Percentiles rank a stretch among this genome's conserved stretches.
phyloP scores from a whole-genome alignment of 495 filamentous ascomycete genomes.

The Saxophila tyrrhenica region DNA sequence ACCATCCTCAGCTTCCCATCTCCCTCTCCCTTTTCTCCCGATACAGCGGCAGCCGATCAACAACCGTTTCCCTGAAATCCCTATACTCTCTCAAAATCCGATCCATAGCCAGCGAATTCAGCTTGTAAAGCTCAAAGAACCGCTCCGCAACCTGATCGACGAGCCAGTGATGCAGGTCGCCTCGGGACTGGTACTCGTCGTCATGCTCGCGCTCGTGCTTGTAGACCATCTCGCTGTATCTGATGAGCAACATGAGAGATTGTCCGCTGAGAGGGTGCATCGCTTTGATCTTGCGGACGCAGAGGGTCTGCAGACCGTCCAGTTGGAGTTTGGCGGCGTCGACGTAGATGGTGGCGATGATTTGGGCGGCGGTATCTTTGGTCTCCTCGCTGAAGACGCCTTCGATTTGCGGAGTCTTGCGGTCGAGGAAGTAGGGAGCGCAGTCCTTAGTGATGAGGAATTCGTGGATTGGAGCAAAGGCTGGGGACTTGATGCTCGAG shows the following conservation, averaged over 20 bases:
- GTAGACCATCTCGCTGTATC: neutral
- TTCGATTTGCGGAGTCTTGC: neutral
- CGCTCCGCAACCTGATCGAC: conserved; percentile 2
- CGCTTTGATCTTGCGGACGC: conserved; percentile 4
- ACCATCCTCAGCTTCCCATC: too few relatives aligned
- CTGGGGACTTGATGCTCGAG: neutral
- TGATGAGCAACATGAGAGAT: neutral
- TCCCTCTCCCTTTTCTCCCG: neutral
- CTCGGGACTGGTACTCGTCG: neutral
- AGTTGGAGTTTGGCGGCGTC: conserved; percentile 3
- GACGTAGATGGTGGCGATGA: neutral
- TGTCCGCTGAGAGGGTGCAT: neutral
- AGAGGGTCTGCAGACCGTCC: conserved; percentile 1
- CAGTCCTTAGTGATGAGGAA: neutral
- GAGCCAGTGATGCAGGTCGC: neutral
- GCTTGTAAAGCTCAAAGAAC: neutral
- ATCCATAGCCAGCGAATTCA: neutral
- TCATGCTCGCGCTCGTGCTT: neutral
- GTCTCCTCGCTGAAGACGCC: neutral
- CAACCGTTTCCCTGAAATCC: neutral
- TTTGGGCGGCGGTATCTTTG: neutral
- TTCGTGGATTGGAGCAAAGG: neutral
- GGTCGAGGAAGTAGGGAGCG: neutral
- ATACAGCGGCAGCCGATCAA: neutral
- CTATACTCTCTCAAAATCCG: neutral